Conservation (phyloP, 2,329 filamentous ascomycete genomes). For the Talaromyces sp. region DNA sequence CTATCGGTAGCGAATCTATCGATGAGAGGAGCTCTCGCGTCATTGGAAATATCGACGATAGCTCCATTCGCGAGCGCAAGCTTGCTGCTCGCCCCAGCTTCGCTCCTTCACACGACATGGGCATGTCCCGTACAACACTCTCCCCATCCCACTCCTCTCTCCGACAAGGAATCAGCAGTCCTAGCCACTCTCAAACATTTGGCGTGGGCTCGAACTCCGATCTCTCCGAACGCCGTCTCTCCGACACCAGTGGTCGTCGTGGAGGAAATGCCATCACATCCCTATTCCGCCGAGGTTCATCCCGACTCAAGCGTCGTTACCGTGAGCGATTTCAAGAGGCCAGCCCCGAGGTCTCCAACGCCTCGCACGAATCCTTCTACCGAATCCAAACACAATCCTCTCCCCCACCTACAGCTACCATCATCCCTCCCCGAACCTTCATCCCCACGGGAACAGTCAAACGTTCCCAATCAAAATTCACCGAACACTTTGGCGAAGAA, state of each 20-base stretch:
- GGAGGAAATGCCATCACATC: conserved; percentile 63
- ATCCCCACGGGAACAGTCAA: conserved; percentile 64
- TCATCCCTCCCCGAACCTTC: conserved; percentile 44
- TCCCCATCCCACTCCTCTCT: conserved; percentile 47
- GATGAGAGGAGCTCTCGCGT: conserved; percentile 32
- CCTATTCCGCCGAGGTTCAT: conserved; percentile 71
- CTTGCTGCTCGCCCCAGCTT: conserved; percentile 34
- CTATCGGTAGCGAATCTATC: conserved; percentile 28
- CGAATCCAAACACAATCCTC: conserved; percentile 57
- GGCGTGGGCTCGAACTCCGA: conserved; percentile 56
- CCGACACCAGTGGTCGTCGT: conserved; percentile 54
- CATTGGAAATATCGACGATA: conserved; percentile 38
- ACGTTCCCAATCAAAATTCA: conserved; percentile 85
- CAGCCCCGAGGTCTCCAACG: conserved; percentile 85
- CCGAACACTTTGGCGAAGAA: conserved; percentile 86
- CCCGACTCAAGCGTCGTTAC: conserved; percentile 58
- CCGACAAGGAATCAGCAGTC: conserved; percentile 50
- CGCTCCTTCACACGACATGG: conserved; percentile 37
- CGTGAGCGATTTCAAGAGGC: conserved; percentile 51
- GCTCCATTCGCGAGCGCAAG: conserved; percentile 35
- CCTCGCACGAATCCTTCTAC: conserved; percentile 83
- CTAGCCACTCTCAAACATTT: conserved; percentile 57
- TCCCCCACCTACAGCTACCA: conserved; percentile 38
- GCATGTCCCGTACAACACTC: conserved; percentile 36
- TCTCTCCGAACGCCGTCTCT: conserved; percentile 57